phyloP scores from a whole-genome alignment of 305 asterid genomes.

The Fraxinus ornus region DNA sequence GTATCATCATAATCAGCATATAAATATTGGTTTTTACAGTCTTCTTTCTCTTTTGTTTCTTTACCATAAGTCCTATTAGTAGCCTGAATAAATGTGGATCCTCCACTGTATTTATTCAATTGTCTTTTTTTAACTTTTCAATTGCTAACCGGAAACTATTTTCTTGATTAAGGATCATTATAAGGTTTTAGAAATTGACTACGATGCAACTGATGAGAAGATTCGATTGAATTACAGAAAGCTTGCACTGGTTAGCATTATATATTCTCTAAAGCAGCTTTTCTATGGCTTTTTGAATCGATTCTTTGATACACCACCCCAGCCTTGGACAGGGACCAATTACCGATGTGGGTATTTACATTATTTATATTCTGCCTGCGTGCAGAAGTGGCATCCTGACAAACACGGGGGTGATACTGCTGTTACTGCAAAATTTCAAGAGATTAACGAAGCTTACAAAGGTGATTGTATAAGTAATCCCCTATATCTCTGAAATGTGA shows the following conservation, averaged over 20 bases:
- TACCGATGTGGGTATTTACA: conserved; percentile 11
- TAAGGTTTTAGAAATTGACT: conserved; percentile 64
- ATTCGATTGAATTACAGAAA: conserved; percentile 56
- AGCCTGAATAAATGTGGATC: background rate
- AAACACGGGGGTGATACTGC: conserved; percentile 52
- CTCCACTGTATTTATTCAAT: background rate
- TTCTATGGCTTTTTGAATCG: background rate
- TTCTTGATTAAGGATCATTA: conserved; percentile 51
- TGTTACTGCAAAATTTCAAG: conserved; percentile 60
- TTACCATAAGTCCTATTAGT: background rate
- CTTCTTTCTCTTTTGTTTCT: background rate
- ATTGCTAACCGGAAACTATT: background rate
- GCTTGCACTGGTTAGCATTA: conserved; percentile 41
- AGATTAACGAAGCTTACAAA: conserved; percentile 61
- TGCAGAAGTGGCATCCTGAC: conserved; percentile 83
- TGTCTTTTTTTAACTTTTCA: background rate
- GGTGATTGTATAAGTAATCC: conserved; percentile 40
- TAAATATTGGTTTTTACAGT: background rate
- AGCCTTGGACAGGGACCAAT: background rate
- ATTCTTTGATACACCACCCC: background rate
- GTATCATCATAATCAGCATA: background rate
- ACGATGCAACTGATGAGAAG: conserved; percentile 66
- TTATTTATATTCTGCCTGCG: conserved; percentile 17
- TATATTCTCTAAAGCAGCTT: conserved; percentile 23
- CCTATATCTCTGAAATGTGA: background rate